A percentile compares a stretch with the other conserved stretches of the same genome.
Conservation (phyloP, 1,284 basidiomycete species). For the Stereum hirsutum region DNA sequence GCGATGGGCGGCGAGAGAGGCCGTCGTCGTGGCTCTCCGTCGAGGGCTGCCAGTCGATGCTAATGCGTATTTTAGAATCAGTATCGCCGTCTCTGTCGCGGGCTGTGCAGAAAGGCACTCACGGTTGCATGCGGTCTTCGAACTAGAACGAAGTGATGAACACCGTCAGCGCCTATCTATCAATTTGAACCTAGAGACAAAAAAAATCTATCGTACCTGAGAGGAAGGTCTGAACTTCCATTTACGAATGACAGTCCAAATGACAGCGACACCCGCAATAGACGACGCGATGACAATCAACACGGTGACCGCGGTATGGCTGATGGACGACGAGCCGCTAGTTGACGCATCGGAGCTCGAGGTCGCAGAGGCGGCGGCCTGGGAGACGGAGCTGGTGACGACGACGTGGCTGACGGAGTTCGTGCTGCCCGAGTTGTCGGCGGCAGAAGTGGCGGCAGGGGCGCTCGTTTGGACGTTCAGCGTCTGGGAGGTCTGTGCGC, state of each 20-base stretch:
- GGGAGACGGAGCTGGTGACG: constrained; percentile 17
- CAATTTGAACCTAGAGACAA: no score
- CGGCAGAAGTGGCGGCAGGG: constrained; percentile 5
- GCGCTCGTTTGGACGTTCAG: constrained; percentile 5
- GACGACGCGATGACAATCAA: constrained; percentile 65
- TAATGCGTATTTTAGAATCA: no score
- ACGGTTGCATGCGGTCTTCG: constrained; percentile 74
- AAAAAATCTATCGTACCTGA: no score
- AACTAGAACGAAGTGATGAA: no score
- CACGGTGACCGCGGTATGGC: constrained; percentile 55
- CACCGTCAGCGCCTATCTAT: no score
- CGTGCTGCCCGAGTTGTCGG: no score
- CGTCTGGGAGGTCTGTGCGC: constrained; percentile 1
- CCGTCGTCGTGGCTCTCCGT: constrained; percentile 28
- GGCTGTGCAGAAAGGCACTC: no score
- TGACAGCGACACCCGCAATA: constrained; percentile 57
- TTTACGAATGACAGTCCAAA: constrained; percentile 87
- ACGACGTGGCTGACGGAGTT: constrained; percentile 12
- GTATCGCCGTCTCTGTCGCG: no score
- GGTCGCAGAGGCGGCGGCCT: constrained; percentile 14
- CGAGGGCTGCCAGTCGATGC: constrained; percentile 75
- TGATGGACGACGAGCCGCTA: constrained; percentile 18
- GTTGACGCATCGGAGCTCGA: constrained; percentile 14
- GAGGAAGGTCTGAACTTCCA: constrained; percentile 81
- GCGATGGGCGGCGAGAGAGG: constrained; percentile 44